phyloP scores from a whole-genome alignment of 495 filamentous ascomycete genomes.

The Aspergillus affinis region DNA sequence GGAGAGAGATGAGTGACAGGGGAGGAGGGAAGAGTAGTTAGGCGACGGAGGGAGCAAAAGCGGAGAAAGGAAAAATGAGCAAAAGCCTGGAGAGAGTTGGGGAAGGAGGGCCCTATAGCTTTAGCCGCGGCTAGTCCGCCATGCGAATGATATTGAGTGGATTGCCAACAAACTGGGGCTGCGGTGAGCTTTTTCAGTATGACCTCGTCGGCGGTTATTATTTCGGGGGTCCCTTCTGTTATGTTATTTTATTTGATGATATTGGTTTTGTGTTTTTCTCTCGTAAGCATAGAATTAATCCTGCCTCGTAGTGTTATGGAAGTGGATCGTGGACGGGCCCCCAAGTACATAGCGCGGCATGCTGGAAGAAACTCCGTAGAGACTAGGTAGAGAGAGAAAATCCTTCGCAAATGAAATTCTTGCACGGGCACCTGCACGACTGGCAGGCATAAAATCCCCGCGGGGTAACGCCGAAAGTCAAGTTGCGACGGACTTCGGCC shows the following conservation, averaged over 20 bases:
- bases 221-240: too few relatives aligned
- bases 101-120: slow-evolving; percentile 17
- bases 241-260: neutral
- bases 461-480: slow-evolving; percentile 21
- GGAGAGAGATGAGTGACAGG: slow-evolving; percentile 7
- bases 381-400: too few relatives aligned
- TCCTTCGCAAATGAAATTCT: too few relatives aligned
- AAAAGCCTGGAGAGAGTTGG: slow-evolving; percentile 14
- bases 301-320: too few relatives aligned
- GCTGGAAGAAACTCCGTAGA: too few relatives aligned
- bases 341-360: too few relatives aligned
- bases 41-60: slow-evolving; percentile 14
- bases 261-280: neutral
- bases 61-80: slow-evolving; percentile 25
- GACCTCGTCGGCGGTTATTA: neutral
- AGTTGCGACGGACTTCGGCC: neutral
- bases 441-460: slow-evolving; percentile 17
- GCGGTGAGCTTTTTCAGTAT: neutral
- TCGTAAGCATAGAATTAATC: too few relatives aligned
- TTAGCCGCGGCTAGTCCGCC: slow-evolving; percentile 19
- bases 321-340: neutral
- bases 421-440: too few relatives aligned
- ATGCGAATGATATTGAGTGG: neutral
- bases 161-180: slow-evolving; percentile 3
- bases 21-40: slow-evolving; percentile 8